Evolutionary conservation across 495 filamentous ascomycete species (phyloP), one percentile per base, ranked within the genome.

Genomic region (Penicillium psychrofluorescens): DNA sequence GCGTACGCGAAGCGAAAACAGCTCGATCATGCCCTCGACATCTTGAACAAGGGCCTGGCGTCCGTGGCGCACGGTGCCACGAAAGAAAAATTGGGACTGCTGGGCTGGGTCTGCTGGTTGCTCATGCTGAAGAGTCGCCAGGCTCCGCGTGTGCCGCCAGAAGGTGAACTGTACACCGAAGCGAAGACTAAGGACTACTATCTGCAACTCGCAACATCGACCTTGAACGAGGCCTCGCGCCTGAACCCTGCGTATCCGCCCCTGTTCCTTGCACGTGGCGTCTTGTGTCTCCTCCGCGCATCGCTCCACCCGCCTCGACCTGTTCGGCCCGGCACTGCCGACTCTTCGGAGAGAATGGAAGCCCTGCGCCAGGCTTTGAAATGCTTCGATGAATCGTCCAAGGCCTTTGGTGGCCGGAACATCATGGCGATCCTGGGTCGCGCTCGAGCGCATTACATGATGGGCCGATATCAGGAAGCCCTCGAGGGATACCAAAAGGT

Each of bases 1-100:
- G 94, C 91, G n/a, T 97, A 98, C 57, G 90, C 91, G 22, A 97
- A 96, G 66, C 89, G 95, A 63, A 79, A 83, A 32, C 91, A 95
- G 65, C 76, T 90, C 35, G 89, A 95, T 52, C 86, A 88, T 64
- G 92, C 92, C 35, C 90, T 97, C 53, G 90, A 96, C 61, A 92
- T 98, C 53, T 71, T 98, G 43, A 79, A 81, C 35, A 88, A 89
- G 51, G 90, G 90, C 39, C 71, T 91, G 41, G 77, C 76, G 38
- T 88, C 83, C 16, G 78, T 94, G 59, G 76, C 80, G 32, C 71
- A 75, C 42, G 82, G 78, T 36, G 80, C 80, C 36, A 77, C 80
- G 13, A 84, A 90, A 40, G 92, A 98, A 67, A 89, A 85, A 62
- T 76, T 97, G 40, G 86, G 83, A 44, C 78, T 95, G 45, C 66